Evolutionary conservation across 1,284 basidiomycete species (phyloP), one percentile per base, ranked within the genome.

Genomic region (Caloboletus firmus): DNA sequence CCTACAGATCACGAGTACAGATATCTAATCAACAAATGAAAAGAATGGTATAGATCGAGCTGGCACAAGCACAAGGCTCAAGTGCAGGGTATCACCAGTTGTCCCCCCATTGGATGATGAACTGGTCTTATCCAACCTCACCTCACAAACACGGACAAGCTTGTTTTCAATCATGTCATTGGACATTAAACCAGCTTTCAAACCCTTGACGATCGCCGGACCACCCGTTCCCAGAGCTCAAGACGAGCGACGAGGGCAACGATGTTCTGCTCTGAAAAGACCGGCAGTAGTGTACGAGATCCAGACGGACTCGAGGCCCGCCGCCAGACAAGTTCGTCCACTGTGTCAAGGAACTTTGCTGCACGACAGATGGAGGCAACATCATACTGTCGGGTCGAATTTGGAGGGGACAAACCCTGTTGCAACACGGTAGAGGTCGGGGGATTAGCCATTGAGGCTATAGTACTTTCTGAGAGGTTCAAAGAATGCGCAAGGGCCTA

Each of bases 251-350:
- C 17, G 15, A 72, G 57, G 3, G 67, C 50, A 32, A 55, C 45
- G 4, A 37, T 28, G 15, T 71, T 72, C n/a, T 58, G 63, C 36
- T 60, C 67, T 1, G 67, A 71, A 50, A 55, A 72, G 1, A 62
- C 41, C 0, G 59, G 61, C 1, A 55, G 46, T 10, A 61, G 37
- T 17, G 50, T 53, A 35, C 55, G 54, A 7, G 59, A 51, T 4
- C 57, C 62, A 26, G 60, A 56, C 3, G 55, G 20, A 8, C 44
- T 36, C n/a, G 57, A 54, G 24, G 55, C 45, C 9, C 68, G 57
- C 30, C 59, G 61, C 67, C 67, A 68, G n/a, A 68, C 59, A 1
- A 72, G 51, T 32, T 68, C 67, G 45, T 68, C 69, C 6, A 69
- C 56, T 5, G 54, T 34, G 4, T 51, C 50, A 24, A 72, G 52